Percentiles rank a stretch among this genome's conserved stretches.
Conservation (phyloP, 2,329 filamentous ascomycete genomes). For the Xenosphaeropsis pyriputrescens region DNA sequence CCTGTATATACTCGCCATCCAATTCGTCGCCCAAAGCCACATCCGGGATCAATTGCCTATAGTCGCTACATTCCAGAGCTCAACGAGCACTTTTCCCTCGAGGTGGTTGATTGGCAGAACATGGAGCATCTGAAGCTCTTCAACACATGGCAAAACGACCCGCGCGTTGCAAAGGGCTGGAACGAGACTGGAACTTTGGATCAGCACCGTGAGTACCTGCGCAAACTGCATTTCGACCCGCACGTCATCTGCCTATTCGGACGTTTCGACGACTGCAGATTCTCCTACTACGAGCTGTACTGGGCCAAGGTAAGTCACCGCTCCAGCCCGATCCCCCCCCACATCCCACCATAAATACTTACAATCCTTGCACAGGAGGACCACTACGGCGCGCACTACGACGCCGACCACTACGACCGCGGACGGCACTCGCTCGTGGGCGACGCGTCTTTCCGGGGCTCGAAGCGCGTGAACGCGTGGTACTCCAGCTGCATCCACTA, state of each 20-base stretch:
- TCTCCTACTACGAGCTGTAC: conserved; percentile 71
- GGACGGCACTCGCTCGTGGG: conserved; percentile 46
- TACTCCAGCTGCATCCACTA: conserved; percentile 49
- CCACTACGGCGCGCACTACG: conserved; percentile 43
- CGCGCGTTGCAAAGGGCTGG: conserved; percentile 67
- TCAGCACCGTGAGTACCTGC: conserved; percentile 58
- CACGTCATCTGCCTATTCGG: conserved; percentile 59
- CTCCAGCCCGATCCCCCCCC: too few species aligned
- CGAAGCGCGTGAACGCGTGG: conserved; percentile 45
- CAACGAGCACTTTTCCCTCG: conserved; percentile 62
- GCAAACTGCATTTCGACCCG: conserved; percentile 52
- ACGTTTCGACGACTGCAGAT: conserved; percentile 53
- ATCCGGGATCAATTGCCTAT: conserved; percentile 56
- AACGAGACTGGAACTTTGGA: conserved; percentile 65
- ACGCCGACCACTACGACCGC: conserved; percentile 38
- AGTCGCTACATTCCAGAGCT: conserved; percentile 67
- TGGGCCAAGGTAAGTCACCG: conserved; percentile 57
- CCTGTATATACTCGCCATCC: conserved; percentile 49
- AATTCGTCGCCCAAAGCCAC: conserved; percentile 55
- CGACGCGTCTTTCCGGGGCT: conserved; percentile 40
- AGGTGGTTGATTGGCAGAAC: conserved; percentile 54
- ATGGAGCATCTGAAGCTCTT: conserved; percentile 53
- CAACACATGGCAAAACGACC: conserved; percentile 73
- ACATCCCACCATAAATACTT: too few species aligned
- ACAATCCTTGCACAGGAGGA: too few species aligned